A percentile compares a stretch with the other conserved stretches of the same genome.
These are phyloP conservation scores for Blepharisma undulans DNA, from an alignment of 169 alveolate genomes.

Conservation along the genomic window DNA sequence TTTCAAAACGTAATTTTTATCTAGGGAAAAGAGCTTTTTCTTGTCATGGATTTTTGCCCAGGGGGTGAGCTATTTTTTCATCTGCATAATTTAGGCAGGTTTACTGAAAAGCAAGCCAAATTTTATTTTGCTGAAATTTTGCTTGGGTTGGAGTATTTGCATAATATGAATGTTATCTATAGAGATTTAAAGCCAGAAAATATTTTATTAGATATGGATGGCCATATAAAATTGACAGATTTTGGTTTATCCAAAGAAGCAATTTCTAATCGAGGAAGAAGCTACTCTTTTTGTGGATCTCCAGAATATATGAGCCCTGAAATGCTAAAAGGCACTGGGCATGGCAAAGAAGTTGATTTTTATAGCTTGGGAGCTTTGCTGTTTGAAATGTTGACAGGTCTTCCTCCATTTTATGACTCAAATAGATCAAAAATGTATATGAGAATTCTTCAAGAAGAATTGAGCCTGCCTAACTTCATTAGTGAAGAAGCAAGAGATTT, in stretches of 20 bases:
- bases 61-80: constrained; percentile 83
- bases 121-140: constrained; percentile 81
- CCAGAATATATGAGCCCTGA: constrained; percentile 76
- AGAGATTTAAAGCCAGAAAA: constrained; percentile 85
- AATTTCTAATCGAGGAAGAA: constrained; percentile 42
- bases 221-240: constrained; percentile 79
- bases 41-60: constrained; percentile 74
- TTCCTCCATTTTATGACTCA: constrained; percentile 64
- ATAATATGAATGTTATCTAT: constrained; percentile 64
- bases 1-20: constrained; percentile 65
- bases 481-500: constrained; percentile 53
- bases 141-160: constrained; percentile 76
- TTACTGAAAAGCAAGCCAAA: constrained; percentile 74
- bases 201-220: constrained; percentile 76
- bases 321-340: constrained; percentile 68
- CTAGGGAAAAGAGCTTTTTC: constrained; percentile 52
- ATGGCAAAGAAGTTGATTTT: constrained; percentile 70
- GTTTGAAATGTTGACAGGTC: constrained; percentile 68
- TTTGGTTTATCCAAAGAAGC: constrained; percentile 77
- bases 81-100: constrained; percentile 52
- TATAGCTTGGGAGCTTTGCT: constrained; percentile 71
- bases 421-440: constrained; percentile 38
- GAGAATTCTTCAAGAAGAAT: constrained; percentile 29
- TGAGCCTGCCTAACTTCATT: constrained; percentile 44
- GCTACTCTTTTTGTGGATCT: constrained; percentile 72